These are phyloP conservation scores for Stentor coeruleus DNA, from an alignment of 73 alveolate species.

Conservation along the genomic window DNA sequence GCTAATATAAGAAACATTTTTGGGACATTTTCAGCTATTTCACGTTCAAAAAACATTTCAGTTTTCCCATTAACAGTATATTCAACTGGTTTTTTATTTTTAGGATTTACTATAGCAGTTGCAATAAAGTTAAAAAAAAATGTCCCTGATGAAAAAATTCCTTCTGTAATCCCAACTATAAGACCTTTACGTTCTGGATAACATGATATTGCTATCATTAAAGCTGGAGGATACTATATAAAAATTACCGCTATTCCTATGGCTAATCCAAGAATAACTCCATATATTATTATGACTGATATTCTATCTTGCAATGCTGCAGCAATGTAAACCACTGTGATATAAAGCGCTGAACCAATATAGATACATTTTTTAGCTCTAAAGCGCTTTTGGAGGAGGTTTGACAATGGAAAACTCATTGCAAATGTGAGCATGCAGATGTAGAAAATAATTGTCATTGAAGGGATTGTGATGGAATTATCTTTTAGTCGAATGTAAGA, in stretches of 20 bases:
- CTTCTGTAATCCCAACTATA: background rate
- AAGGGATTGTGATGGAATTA: background rate
- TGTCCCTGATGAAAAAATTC: background rate
- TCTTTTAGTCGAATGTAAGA: background rate
- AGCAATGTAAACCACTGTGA: background rate
- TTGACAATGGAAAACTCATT: background rate
- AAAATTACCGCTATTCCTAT: background rate
- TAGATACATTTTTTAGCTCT: background rate
- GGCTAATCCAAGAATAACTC: background rate
- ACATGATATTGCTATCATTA: background rate
- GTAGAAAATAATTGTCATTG: background rate
- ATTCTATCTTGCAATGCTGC: background rate
- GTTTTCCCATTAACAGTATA: no score
- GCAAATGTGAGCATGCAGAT: background rate
- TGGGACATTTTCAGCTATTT: constrained; percentile 49
- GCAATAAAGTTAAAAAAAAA: constrained; percentile 38
- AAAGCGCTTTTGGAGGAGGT: background rate
- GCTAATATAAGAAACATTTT: no score
- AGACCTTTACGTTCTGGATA: background rate
- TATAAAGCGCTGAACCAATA: background rate
- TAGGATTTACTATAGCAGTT: constrained; percentile 52
- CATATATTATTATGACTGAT: background rate
- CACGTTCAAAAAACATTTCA: constrained; percentile 20
- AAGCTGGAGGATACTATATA: background rate
- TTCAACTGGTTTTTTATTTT: constrained; percentile 32